Evolutionary conservation across 495 filamentous ascomycete genomes (phyloP).

Genomic region (Penicillium chermesinum): DNA sequence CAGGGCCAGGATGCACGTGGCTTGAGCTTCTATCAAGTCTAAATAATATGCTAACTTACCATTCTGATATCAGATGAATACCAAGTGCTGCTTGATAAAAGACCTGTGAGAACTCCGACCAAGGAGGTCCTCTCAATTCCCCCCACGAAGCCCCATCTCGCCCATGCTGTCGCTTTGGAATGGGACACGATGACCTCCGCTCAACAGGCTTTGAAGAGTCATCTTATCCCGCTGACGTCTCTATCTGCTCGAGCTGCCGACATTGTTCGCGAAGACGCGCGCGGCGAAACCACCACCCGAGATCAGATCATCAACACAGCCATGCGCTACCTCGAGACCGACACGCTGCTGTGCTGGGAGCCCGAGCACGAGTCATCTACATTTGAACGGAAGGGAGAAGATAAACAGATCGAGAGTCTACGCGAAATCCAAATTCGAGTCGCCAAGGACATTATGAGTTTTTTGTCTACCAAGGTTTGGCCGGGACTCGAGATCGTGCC

Average conservation of each 20-base stretch:
- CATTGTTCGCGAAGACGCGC: conserved; percentile 62
- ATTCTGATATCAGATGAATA: conserved; percentile 51
- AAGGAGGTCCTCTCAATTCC: conserved; percentile 72
- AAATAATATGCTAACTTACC: not conserved
- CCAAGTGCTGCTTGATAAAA: conserved; percentile 72
- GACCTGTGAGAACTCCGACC: conserved; percentile 70
- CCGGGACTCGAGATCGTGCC: conserved; percentile 73
- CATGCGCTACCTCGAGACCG: conserved; percentile 85
- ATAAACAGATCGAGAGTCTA: conserved; percentile 47
- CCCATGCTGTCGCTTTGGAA: conserved; percentile 81
- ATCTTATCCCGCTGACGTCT: conserved; percentile 88
- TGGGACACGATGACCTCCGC: conserved; percentile 81
- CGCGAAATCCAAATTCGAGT: conserved; percentile 65
- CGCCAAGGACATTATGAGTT: conserved; percentile 62
- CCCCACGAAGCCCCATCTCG: conserved; percentile 69
- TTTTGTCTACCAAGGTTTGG: conserved; percentile 72
- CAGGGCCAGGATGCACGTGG: not conserved
- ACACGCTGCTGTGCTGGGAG: conserved; percentile 91
- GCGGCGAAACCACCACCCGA: conserved; percentile 40
- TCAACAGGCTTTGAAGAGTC: conserved; percentile 69
- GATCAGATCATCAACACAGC: conserved; percentile 57
- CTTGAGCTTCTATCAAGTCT: not conserved
- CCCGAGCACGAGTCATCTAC: conserved; percentile 46
- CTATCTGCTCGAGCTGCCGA: conserved; percentile 75
- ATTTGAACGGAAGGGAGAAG: conserved; percentile 21